A percentile compares a stretch with the other conserved stretches of the same genome.
Evolutionary conservation across 441 rosid species (phyloP).

Genomic region (Adansonia madagascariensis): DNA sequence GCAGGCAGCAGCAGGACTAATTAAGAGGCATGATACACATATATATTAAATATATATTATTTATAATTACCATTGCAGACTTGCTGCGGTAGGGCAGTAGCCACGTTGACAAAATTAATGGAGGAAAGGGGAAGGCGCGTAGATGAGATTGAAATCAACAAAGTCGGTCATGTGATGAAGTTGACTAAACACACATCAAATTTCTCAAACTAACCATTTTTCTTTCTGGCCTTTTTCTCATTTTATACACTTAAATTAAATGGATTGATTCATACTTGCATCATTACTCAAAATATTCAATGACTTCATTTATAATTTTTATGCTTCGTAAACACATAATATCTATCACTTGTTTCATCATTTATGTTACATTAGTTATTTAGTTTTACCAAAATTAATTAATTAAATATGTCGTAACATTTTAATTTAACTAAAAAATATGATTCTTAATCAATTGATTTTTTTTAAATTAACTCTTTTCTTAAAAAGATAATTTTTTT

Average conservation of each 20-base stretch:
- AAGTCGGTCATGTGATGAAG: slow-evolving; percentile 32
- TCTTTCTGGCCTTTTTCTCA: background rate
- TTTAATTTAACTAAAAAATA: no score
- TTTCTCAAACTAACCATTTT: background rate
- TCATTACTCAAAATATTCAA: background rate
- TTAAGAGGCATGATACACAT: background rate
- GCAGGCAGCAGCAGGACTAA: background rate
- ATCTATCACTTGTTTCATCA: no score
- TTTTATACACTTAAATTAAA: background rate
- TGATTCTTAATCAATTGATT: no score
- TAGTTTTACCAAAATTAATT: no score
- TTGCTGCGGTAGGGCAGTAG: background rate
- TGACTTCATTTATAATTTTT: no score
- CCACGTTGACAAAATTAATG: background rate
- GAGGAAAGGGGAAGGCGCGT: background rate
- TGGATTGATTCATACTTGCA: background rate
- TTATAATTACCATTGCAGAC: background rate
- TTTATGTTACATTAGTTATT: no score
- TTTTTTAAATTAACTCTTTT: no score
- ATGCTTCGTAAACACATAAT: no score
- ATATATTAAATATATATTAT: no score
- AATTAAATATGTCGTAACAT: no score
- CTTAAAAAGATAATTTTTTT: background rate
- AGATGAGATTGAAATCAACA: background rate
- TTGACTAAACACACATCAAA: slow-evolving; percentile 18